Evolutionary conservation across 2,329 filamentous ascomycete genomes (phyloP).

Genomic region (Trichoderma sp.): DNA sequence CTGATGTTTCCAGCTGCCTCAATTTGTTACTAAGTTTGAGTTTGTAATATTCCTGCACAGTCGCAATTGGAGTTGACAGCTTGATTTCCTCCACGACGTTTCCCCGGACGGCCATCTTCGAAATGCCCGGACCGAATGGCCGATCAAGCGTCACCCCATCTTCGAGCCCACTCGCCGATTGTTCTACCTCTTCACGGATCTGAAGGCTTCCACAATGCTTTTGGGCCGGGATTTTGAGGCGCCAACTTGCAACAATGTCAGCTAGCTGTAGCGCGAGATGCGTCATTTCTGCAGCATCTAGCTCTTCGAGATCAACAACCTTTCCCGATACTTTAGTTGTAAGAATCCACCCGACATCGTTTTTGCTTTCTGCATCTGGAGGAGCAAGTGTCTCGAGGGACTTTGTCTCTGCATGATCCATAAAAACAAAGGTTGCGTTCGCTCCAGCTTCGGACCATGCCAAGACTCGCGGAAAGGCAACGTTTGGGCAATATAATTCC

Average conservation of each 20-base stretch:
- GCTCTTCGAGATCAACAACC: background rate
- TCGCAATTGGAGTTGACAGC: conserved; percentile 28
- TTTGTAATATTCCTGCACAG: conserved; percentile 27
- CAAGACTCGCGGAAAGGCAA: conserved; percentile 30
- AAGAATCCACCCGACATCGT: background rate
- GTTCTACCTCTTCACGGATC: background rate
- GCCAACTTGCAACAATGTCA: conserved; percentile 30
- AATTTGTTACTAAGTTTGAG: conserved; percentile 28
- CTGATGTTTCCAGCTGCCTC: conserved; percentile 5
- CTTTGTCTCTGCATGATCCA: background rate
- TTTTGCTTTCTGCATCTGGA: background rate
- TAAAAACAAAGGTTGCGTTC: background rate
- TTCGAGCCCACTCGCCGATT: background rate
- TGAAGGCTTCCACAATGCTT: background rate
- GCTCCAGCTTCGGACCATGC: conserved; percentile 30
- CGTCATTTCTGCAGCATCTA: conserved; percentile 25
- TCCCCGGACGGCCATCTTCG: conserved; percentile 8
- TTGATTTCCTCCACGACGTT: conserved; percentile 28
- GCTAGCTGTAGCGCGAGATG: conserved; percentile 32
- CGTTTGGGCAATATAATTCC: conserved; percentile 30
- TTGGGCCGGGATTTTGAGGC: conserved; percentile 31
- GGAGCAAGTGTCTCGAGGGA: background rate
- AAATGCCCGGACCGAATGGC: background rate
- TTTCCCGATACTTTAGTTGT: background rate
- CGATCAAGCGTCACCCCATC: background rate